Percentiles rank a stretch among this genome's conserved stretches.
Evolutionary conservation across 192 early-diverging fungal genomes (phyloP).

Genomic region (Backusella sp.): DNA sequence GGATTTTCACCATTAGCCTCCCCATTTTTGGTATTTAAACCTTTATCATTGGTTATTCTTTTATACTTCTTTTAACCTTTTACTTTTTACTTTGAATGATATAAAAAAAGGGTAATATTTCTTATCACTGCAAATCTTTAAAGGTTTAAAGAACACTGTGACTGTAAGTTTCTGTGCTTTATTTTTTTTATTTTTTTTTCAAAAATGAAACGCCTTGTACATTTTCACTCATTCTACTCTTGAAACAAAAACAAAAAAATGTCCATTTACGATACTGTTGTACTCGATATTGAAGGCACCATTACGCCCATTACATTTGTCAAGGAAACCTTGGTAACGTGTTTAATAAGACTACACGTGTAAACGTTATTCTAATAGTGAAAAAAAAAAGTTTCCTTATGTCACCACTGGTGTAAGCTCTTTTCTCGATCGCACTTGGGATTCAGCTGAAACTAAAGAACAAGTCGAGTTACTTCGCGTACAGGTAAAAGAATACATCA

Average conservation of each 20-base stretch:
- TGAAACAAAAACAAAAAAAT: neutral
- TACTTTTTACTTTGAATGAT: no score
- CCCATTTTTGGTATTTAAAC: no score
- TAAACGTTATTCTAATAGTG: neutral
- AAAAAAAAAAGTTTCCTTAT: slow-evolving; percentile 73
- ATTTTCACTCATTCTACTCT: neutral
- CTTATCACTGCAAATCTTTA: no score
- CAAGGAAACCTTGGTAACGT: slow-evolving; percentile 72
- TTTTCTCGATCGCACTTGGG: slow-evolving; percentile 68
- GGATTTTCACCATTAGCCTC: no score
- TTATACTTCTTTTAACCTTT: no score
- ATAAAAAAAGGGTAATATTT: no score
- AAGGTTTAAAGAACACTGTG: neutral
- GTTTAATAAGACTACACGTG: neutral
- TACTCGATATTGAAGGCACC: slow-evolving; percentile 95
- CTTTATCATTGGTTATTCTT: no score
- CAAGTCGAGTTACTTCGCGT: slow-evolving; percentile 47
- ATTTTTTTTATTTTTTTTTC: neutral
- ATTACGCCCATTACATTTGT: slow-evolving; percentile 97
- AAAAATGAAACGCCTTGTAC: neutral
- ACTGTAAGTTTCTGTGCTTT: neutral
- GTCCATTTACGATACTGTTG: slow-evolving; percentile 48
- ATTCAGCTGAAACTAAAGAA: slow-evolving; percentile 37
- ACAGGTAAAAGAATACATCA: slow-evolving; percentile 37
- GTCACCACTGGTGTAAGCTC: slow-evolving; percentile 55